Base-by-base conservation (phyloP, 805 yeast species). In the Yarrowia sp. region DNA sequence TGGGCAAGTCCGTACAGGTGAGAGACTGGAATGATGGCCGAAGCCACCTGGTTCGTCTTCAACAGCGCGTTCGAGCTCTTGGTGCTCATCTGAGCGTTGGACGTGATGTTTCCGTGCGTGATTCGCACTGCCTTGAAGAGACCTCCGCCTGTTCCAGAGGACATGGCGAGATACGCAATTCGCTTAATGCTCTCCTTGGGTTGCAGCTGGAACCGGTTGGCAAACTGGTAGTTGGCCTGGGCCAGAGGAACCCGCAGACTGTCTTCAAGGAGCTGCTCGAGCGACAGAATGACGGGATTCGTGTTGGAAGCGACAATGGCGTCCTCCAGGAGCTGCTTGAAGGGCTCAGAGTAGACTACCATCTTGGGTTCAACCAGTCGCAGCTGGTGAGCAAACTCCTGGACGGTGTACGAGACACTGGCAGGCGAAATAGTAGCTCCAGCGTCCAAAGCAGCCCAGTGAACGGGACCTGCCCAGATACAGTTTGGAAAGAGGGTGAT, bases 111-210 rank as follows among this genome's bases (percentile, higher is more conserved):
- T 47, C 70, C 71, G 66, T 88, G 93, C 25, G 83, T 79, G 65
- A 86, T 76, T 25, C 84, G 82, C 24, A 86, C 96, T 67, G 93
- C 94, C 76, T 88, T 88, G 31, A 36, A 51, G 63, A 94, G 91
- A 33, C 83, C 80, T 58, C 93, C 93, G 6, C 73, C 66, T 10
- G 77, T 73, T 4, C 74, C 74, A 1, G 70, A 66, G 6, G 73
- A 71, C 62, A 72, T 70, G 66, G 71, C 68, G 65, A 68, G 68
- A 61, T 70, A 70, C 1, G 72, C 73, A 1, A 56, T 24, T 18
- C 59, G 16, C 6, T 12, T n/a, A 12, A 25, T 13, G 6, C 18
- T 14, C 24, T 51, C 59, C 8, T 10, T 16, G 8, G 59, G 59
- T 2, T 14, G n/a, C 13, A 51, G 12, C 9, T 35, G 32, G 33